These are phyloP conservation scores for Bipolaris cookei DNA, from an alignment of 2,329 filamentous ascomycete species.

Conservation along the genomic window DNA sequence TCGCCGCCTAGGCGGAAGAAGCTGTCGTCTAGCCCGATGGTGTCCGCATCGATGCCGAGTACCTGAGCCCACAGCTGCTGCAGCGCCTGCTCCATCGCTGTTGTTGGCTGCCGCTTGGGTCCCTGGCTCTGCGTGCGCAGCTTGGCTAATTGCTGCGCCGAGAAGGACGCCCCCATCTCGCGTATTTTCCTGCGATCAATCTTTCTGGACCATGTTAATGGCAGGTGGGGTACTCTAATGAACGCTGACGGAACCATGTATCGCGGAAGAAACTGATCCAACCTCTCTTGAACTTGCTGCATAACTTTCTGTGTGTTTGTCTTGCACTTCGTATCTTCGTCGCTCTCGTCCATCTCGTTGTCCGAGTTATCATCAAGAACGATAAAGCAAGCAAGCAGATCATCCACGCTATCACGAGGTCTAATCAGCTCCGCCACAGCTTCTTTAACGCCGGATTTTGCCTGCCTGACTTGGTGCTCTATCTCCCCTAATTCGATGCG, in stretches of 20 bases:
- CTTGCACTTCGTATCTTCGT: not conserved
- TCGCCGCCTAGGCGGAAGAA: slow-evolving; percentile 24
- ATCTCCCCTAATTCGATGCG: slow-evolving; percentile 28
- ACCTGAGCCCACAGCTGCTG: slow-evolving; percentile 11
- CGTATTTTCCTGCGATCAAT: slow-evolving; percentile 29
- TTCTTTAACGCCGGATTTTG: not conserved
- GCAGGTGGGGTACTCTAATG: slow-evolving; percentile 53
- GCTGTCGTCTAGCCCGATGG: slow-evolving; percentile 17
- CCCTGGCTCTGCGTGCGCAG: not conserved
- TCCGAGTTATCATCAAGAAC: no score
- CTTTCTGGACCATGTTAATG: slow-evolving; percentile 55
- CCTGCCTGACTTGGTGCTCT: not conserved
- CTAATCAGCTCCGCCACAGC: not conserved
- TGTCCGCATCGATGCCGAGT: not conserved
- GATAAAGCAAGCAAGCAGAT: no score
- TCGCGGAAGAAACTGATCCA: not conserved
- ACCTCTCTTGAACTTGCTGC: not conserved
- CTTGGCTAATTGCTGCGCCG: not conserved
- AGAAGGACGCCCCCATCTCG: slow-evolving; percentile 17
- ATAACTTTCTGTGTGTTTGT: no score
- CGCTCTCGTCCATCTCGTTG: not conserved
- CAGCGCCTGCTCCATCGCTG: not conserved
- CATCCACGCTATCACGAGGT: not conserved
- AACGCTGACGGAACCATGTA: slow-evolving; percentile 55
- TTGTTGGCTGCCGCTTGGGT: not conserved